A percentile compares a stretch with the other conserved stretches of the same genome.
These are phyloP conservation scores for Pistacia atlantica DNA, from an alignment of 345 rosid genomes.

Conservation along the genomic window DNA sequence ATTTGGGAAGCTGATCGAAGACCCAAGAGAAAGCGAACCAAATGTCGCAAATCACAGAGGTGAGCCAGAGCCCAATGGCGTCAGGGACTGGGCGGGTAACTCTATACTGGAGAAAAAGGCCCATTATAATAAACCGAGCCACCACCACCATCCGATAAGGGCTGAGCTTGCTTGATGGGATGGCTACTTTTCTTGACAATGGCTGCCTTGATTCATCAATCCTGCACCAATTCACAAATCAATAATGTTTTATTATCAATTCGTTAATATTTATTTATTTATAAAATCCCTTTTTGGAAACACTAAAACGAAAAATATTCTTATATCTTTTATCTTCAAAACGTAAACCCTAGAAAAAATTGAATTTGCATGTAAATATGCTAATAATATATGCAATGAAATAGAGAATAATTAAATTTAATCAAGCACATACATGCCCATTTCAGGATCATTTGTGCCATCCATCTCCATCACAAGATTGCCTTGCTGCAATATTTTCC, in stretches of 20 bases:
- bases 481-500: constrained; percentile 77
- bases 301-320: too few species aligned
- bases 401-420: too few species aligned
- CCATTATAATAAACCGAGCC: constrained; percentile 78
- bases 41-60: constrained; percentile 84
- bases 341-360: too few species aligned
- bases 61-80: constrained; percentile 90
- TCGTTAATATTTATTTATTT: too few species aligned
- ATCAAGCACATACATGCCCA: constrained; percentile 50
- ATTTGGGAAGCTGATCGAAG: constrained; percentile 96
- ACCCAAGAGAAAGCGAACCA: constrained; percentile 97
- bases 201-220: constrained; percentile 92
- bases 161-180: constrained; percentile 87
- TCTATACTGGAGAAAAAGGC: constrained; percentile 83
- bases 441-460: constrained; percentile 60
- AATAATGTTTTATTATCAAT: too few species aligned
- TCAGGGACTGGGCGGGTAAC: constrained; percentile 80
- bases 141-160: constrained; percentile 95
- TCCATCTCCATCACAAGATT: constrained; percentile 71
- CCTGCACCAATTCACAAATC: constrained; percentile 45
- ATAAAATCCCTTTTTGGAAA: too few species aligned
- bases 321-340: too few species aligned
- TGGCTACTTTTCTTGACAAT: constrained; percentile 85
- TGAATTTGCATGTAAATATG: too few species aligned
- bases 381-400: too few species aligned